phyloP scores from a whole-genome alignment of 495 filamentous ascomycete species.

The Aspergillus ellipticus region DNA sequence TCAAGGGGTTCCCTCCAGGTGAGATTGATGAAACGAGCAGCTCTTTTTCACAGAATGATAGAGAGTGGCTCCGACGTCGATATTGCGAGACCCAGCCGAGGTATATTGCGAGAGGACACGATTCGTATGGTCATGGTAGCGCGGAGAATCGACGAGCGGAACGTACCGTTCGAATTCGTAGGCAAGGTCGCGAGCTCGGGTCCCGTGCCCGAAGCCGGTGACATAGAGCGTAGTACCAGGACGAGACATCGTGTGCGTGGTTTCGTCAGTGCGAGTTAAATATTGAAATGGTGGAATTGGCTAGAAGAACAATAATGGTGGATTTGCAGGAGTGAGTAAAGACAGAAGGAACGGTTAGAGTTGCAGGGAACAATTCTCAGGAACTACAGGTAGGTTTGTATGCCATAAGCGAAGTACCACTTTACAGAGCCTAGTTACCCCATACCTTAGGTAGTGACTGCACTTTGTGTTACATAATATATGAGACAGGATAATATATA shows the following conservation, averaged over 20 bases:
- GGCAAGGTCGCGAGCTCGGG: slow-evolving; percentile 97
- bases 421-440: too few relatives aligned
- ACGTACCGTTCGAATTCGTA: slow-evolving; percentile 99
- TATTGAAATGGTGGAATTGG: neutral
- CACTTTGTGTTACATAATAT: too few relatives aligned
- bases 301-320: neutral
- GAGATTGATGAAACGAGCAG: slow-evolving; percentile 4
- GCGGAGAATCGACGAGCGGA: slow-evolving; percentile 52
- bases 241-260: slow-evolving; percentile 67
- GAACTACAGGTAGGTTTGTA: slow-evolving; percentile 3
- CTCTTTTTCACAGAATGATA: slow-evolving; percentile 4
- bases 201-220: slow-evolving; percentile 96
- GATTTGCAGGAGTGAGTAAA: neutral
- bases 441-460: too few relatives aligned
- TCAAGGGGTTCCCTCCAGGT: neutral
- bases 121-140: slow-evolving; percentile 28
- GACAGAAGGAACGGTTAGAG: neutral
- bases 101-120: slow-evolving; percentile 17
- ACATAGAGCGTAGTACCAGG: slow-evolving; percentile 95
- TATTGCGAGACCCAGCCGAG: slow-evolving; percentile 21
- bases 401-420: slow-evolving; percentile 7
- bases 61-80: slow-evolving; percentile 16
- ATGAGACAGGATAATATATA: too few relatives aligned
- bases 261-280: neutral
- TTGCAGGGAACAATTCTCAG: neutral